Conservation (phyloP, 768 basidiomycete species). For the Auricularia auricula-judae region DNA sequence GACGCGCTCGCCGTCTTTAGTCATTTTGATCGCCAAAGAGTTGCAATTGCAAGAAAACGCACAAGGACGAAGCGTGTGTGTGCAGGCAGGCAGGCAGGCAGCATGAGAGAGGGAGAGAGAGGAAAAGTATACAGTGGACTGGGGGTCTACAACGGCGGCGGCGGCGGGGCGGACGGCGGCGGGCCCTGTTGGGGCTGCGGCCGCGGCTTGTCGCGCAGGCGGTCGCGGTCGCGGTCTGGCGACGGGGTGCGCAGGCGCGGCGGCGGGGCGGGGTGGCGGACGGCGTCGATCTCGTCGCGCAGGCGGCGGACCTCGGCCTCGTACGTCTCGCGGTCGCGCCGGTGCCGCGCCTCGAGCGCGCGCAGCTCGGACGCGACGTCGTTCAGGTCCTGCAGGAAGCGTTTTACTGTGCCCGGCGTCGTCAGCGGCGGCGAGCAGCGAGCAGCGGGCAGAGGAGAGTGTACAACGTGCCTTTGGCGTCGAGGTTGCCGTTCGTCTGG, state of each 20-base stretch:
- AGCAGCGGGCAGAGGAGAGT: not conserved
- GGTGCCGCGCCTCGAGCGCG: not conserved
- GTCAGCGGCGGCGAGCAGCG: not conserved
- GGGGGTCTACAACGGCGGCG: not conserved
- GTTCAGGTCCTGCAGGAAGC: not conserved
- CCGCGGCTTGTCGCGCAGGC: not conserved
- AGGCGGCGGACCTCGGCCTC: not conserved
- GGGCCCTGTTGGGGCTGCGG: not conserved
- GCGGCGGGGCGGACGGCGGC: not conserved
- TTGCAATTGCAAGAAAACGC: not conserved
- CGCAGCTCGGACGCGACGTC: not conserved
- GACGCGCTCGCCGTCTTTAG: too few species aligned
- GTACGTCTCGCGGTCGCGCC: not conserved
- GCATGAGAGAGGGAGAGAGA: not conserved
- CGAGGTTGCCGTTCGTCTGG: not conserved
- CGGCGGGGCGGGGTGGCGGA: not conserved
- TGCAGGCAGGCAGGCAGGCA: not conserved
- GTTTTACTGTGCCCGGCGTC: not conserved
- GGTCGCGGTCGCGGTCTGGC: not conserved
- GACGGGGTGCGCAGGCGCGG: too few species aligned
- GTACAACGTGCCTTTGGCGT: not conserved
- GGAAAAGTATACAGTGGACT: not conserved
- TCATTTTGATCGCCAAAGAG: not conserved
- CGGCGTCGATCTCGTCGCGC: not conserved
- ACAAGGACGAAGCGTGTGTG: not conserved